phyloP scores from a whole-genome alignment of 2,329 filamentous ascomycete species.

The Pyrenophora teres region DNA sequence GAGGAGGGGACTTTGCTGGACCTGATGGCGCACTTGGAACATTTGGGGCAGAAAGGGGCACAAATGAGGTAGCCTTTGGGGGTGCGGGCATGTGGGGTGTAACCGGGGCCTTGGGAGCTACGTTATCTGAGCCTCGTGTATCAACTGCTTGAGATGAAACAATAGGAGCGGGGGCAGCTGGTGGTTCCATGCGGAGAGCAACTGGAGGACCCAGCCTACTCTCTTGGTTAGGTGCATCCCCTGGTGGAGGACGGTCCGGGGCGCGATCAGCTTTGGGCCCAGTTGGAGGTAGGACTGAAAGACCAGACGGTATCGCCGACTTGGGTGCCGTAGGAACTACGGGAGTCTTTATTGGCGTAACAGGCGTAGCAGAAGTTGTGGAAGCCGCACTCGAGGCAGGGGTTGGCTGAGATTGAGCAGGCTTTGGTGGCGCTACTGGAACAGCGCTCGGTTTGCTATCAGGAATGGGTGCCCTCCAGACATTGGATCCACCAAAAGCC shows the following conservation, averaged over 20 bases:
- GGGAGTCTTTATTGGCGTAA: constrained; percentile 24
- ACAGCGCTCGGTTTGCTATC: constrained; percentile 37
- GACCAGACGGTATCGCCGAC: constrained; percentile 46
- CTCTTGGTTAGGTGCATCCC: constrained; percentile 29
- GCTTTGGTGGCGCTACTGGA: constrained; percentile 36
- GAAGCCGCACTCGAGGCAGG: constrained; percentile 21
- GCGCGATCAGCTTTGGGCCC: constrained; percentile 48
- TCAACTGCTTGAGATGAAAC: constrained; percentile 13
- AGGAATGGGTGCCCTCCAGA: constrained; percentile 49
- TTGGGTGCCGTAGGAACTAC: constrained; percentile 33
- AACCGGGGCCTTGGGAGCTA: constrained; percentile 19
- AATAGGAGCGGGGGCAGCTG: constrained; percentile 20
- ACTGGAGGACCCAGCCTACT: constrained; percentile 20
- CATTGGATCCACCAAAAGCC: constrained; percentile 58
- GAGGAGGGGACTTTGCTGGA: constrained; percentile 36
- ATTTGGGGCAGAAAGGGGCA: constrained; percentile 7
- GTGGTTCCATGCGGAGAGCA: constrained; percentile 30
- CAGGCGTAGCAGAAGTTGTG: constrained; percentile 19
- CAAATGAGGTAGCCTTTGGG: constrained; percentile 7
- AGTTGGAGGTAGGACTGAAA: constrained; percentile 44
- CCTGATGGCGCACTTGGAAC: constrained; percentile 12
- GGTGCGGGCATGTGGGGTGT: constrained; percentile 14
- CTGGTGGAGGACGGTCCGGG: constrained; percentile 30
- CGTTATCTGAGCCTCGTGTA: constrained; percentile 15
- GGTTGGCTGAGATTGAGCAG: constrained; percentile 17